Evolutionary conservation across 805 yeast genomes (phyloP).

Genomic region (Tetrapisispora arboricola): DNA sequence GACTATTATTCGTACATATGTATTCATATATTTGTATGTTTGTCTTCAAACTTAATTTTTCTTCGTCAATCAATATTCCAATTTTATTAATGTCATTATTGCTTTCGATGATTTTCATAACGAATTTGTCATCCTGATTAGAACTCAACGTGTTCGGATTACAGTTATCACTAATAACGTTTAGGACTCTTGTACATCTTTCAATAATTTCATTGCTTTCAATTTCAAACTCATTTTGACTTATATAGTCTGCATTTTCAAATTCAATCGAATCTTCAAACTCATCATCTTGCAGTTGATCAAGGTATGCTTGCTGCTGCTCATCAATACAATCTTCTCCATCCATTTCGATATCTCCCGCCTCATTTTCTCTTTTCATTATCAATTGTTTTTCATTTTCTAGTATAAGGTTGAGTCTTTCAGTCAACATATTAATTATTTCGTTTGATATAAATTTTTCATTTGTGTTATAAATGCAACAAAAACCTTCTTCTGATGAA

Average conservation of each 20-base stretch:
- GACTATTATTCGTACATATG: constrained; percentile 13
- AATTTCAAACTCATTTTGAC: neutral
- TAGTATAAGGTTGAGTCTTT: neutral
- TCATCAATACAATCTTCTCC: constrained; percentile 6
- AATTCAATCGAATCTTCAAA: neutral
- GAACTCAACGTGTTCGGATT: no score
- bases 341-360: neutral
- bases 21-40: neutral
- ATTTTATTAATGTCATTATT: neutral
- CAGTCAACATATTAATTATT: neutral
- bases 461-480: neutral
- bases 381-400: neutral
- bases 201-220: neutral
- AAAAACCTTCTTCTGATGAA: neutral
- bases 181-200: no score
- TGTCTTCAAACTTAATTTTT: no score
- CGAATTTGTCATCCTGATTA: no score
- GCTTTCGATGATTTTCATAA: no score
- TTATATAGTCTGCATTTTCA: constrained; percentile 8
- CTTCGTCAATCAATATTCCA: neutral
- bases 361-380: neutral
- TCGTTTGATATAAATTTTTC: neutral
- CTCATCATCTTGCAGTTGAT: constrained; percentile 12
- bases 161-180: no score
- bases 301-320: constrained; percentile 18